Base-by-base conservation (phyloP, 1,139 yeast species). In the Taphrina flavorubra region DNA sequence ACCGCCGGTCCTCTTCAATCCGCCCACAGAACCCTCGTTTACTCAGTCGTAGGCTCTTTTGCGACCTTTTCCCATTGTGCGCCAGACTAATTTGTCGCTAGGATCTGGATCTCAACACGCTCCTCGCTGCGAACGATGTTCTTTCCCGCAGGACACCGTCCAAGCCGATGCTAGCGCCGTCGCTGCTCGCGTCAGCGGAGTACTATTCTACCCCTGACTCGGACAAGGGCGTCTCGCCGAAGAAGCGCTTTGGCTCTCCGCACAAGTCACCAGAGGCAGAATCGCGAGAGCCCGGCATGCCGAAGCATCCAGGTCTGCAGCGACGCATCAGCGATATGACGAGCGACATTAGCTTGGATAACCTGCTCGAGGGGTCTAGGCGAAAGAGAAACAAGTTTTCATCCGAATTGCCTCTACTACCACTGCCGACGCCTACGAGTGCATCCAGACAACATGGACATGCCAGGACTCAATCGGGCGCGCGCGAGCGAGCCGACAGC, bases 351-450 rank as follows among this genome's bases (percentile, higher is more conserved):
- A 51, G 61, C n/a, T 56, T 66, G 55, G 69, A 66, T 44, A 66
- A 66, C 31, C 49, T 66, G n/a, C 53, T 66, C 34, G 69, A 60
- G 39, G 69, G 65, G 10, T 53, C 65, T 13, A 25, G 69, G n/a
- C 59, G 69, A 39, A 66, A 66, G 69, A 55, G 69, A 53, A 60
- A 59, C 49, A 66, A 66, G 65, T 66, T 66, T 47, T 59, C 65
- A 11, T 44, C 58, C 8, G 69, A 59, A 13, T 36, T 66, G 56
- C 64, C 63, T 10, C 61, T 59, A n/a, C 58, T 58, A 39, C 63
- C 64, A 47, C 51, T 65, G 31, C 68, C 68, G 20, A 55, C 59
- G 36, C 67, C 67, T 18, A 40, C 51, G 34, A 42, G 40, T 39
- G 53, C 51, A 7, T 25, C 39, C 25, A 20, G 37, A 11, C 59